phyloP scores from a whole-genome alignment of 129 eudicot species.

The Lonicera japonica region DNA sequence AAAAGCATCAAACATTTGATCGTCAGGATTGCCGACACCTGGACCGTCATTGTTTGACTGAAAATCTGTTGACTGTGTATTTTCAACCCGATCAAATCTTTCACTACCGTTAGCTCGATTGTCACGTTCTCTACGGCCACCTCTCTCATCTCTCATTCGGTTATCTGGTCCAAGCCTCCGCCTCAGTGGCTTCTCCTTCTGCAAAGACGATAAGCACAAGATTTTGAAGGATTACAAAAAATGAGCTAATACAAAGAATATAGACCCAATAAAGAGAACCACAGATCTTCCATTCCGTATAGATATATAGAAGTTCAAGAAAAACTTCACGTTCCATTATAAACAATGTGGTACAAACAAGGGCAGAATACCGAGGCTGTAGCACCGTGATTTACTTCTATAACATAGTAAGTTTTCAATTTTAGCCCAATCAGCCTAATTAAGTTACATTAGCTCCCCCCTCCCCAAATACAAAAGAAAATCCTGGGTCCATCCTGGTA shows the following conservation, averaged over 20 bases:
- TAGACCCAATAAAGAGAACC: not conserved
- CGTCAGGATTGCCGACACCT: slow-evolving; percentile 49
- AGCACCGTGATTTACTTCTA: too few relatives aligned
- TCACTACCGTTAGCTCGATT: slow-evolving; percentile 58
- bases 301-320: not conserved
- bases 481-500: too few relatives aligned
- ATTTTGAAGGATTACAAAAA: not conserved
- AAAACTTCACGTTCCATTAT: not conserved
- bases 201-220: slow-evolving; percentile 15
- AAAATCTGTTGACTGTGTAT: slow-evolving; percentile 58
- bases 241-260: not conserved
- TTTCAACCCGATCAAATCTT: slow-evolving; percentile 65
- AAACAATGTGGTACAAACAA: not conserved
- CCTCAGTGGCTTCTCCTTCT: slow-evolving; percentile 74
- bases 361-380: too few relatives aligned
- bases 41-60: slow-evolving; percentile 46
- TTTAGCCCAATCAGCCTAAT: too few relatives aligned
- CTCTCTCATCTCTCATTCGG: slow-evolving; percentile 69
- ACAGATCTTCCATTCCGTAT: not conserved
- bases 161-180: slow-evolving; percentile 60
- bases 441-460: too few relatives aligned
- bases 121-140: slow-evolving; percentile 67
- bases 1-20: slow-evolving; percentile 74
- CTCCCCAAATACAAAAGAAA: too few relatives aligned
- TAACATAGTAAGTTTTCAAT: too few relatives aligned